Evolutionary conservation across 2,329 filamentous ascomycete genomes (phyloP), one percentile per base, ranked within the genome.

Genomic region (Colletotrichum aenigma): DNA sequence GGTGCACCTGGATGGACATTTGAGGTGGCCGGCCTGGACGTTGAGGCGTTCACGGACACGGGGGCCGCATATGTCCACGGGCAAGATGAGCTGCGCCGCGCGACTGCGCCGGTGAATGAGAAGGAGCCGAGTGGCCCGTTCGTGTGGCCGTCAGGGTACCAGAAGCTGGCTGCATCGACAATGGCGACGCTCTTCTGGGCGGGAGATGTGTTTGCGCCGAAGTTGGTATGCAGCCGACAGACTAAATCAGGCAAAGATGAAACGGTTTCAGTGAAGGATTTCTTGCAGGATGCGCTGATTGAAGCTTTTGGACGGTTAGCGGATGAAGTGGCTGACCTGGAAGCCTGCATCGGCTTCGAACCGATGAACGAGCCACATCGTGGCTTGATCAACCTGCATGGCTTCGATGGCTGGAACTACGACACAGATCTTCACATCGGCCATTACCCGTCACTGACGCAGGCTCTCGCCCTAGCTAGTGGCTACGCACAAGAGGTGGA

Each of bases 311-410:
- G 83, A 5, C 77, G 79, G 7, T 81, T 85, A 2, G 83, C 83
- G 4, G 83, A 85, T 9, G 81, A 81, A 18, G 66, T 85, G 12
- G 72, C 76, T 3, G 75, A 78, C 21, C 79, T 85, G 10, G 83
- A 85, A 69, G 83, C 83, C 8, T 84, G 82, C 48, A 61, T 87
- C 13, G 85, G 85, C 2, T 86, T 86, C 60, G 85, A 87, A 71
- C 83, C 84, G 9, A 84, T 87, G 80, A 87, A 87, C 55, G 85
- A 87, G 77, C 85, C 85, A 4, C 84, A 86, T 71, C 84, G 85
- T 2, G 85, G 85, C 7, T 82, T 86, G 26, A 81, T 87, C 36
- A 85, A 85, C 52, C 80, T 87, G 6, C 83, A 84, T 34, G 81
- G 81, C 36, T 84, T 86, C 15, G 81, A 85, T 34, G 79, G 79